Evolutionary conservation across 345 rosid species (phyloP).

Genomic region (Brassica juncea): DNA sequence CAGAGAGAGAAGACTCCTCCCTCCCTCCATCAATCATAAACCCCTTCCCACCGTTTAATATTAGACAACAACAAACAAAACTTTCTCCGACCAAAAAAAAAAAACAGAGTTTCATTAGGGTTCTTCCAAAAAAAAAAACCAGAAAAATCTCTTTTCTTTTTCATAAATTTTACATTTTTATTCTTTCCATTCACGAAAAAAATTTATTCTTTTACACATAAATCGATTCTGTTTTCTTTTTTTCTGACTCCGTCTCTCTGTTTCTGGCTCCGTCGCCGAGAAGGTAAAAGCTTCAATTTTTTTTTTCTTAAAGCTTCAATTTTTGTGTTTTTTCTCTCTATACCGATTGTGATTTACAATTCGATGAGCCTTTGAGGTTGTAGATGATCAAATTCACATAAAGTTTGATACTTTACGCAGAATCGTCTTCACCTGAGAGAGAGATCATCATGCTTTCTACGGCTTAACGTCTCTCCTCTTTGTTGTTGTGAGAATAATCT

Average conservation of each 20-base stretch:
- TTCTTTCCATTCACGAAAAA: not conserved
- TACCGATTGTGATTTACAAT: not conserved
- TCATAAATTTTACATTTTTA: not conserved
- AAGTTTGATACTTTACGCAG: constrained; percentile 11
- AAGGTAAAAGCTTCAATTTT: constrained; percentile 13
- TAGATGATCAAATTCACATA: not conserved
- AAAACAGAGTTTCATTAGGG: not conserved
- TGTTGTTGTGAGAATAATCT: not conserved
- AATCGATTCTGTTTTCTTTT: not conserved
- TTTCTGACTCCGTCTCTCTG: not conserved
- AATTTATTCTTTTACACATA: not conserved
- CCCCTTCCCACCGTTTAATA: constrained; percentile 5
- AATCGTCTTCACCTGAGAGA: constrained; percentile 14
- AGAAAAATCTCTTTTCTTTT: not conserved
- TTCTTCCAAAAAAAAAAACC: not conserved
- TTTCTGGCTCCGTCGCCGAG: constrained; percentile 7
- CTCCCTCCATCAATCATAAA: constrained; percentile 13
- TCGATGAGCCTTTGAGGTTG: not conserved
- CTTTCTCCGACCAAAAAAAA: not conserved
- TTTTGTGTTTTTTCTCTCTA: not conserved
- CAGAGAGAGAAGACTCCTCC: not conserved
- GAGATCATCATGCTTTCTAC: not conserved
- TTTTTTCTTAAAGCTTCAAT: not conserved
- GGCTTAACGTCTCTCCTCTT: not conserved
- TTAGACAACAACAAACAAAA: not conserved